Percentiles rank a stretch among this genome's conserved stretches.
These are phyloP conservation scores for Breynia disticha DNA, from an alignment of 441 rosid genomes.

Conservation along the genomic window DNA sequence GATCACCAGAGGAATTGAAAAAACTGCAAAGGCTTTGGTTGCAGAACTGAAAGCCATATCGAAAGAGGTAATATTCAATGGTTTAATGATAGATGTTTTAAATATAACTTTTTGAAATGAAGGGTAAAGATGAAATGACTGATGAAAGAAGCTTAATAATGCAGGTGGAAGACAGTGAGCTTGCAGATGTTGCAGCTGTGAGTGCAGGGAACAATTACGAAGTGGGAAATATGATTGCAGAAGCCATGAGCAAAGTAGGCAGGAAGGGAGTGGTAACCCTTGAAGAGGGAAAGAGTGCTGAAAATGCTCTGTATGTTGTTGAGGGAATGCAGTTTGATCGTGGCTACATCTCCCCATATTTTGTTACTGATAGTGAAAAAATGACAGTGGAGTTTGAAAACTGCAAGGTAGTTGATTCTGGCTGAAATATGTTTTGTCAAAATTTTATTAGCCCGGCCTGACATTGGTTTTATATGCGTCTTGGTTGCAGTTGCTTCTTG, in stretches of 20 bases:
- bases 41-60: slow-evolving; percentile 66
- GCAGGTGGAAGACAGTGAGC: slow-evolving; percentile 95
- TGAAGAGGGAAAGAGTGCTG: slow-evolving; percentile 95
- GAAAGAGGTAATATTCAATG: slow-evolving; percentile 52
- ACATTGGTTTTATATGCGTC: neutral
- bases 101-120: too few species aligned
- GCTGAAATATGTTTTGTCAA: neutral
- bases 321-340: slow-evolving; percentile 99
- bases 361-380: slow-evolving; percentile 89
- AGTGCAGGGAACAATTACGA: slow-evolving; percentile 95
- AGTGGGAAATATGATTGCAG: slow-evolving; percentile 94
- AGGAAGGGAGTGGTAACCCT: slow-evolving; percentile 96
- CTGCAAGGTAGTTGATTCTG: slow-evolving; percentile 56
- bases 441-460: neutral
- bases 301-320: slow-evolving; percentile 84
- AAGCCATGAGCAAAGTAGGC: slow-evolving; percentile 97
- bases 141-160: slow-evolving; percentile 7
- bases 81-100: neutral
- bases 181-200: slow-evolving; percentile 96
- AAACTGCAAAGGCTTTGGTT: slow-evolving; percentile 74
- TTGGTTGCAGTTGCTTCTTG: slow-evolving; percentile 76
- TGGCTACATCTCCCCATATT: slow-evolving; percentile 93
- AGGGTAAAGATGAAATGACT: neutral
- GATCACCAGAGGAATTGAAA: slow-evolving; percentile 89
- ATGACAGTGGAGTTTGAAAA: slow-evolving; percentile 92